phyloP scores from a whole-genome alignment of 305 asterid genomes.

The Solanum chacoense region DNA sequence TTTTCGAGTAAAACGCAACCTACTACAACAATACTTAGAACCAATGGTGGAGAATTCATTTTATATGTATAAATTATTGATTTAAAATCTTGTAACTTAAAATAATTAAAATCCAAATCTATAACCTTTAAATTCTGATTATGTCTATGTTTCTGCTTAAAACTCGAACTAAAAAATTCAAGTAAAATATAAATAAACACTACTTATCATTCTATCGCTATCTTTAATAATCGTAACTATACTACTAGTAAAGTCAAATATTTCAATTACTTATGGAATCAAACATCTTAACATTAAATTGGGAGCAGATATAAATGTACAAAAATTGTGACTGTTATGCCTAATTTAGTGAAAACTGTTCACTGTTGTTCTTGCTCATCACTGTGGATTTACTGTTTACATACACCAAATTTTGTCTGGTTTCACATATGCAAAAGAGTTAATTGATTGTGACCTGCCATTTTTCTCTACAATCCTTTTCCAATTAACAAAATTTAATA shows the following conservation, averaged over 20 bases:
- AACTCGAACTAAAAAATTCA: not conserved
- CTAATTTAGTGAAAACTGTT: not conserved
- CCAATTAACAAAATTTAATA: slow-evolving; percentile 10
- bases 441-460: slow-evolving; percentile 24
- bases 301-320: not conserved
- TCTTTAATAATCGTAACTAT: not conserved
- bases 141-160: not conserved
- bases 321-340: not conserved
- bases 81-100: too few species aligned
- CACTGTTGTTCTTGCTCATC: not conserved
- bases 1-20: not conserved
- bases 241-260: not conserved
- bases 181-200: not conserved
- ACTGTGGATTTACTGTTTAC: slow-evolving; percentile 15
- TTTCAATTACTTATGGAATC: not conserved
- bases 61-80: too few species aligned
- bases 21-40: not conserved
- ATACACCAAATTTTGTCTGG: slow-evolving; percentile 13
- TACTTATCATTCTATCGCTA: not conserved
- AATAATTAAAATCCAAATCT: not conserved
- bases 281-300: not conserved
- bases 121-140: not conserved
- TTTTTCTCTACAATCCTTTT: slow-evolving; percentile 9
- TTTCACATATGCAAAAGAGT: slow-evolving; percentile 4
- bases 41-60: too few species aligned